Evolutionary conservation across 495 filamentous ascomycete genomes (phyloP).

Genomic region (Podospora pseudocomata): DNA sequence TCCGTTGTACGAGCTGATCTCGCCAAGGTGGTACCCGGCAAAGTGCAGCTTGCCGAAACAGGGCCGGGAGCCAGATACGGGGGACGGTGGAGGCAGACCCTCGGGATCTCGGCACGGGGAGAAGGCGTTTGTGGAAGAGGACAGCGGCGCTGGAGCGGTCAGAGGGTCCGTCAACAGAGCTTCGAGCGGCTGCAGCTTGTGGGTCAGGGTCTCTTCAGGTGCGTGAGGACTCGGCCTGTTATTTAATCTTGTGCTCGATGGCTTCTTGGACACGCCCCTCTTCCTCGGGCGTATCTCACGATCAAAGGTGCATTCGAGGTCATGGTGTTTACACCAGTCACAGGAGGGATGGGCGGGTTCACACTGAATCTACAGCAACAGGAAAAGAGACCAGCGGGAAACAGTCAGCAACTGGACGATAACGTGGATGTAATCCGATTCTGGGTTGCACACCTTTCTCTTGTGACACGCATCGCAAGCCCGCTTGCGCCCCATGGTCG

Average conservation of each 20-base stretch:
- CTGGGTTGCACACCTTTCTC: slow-evolving; percentile 39
- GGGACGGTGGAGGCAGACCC: slow-evolving; percentile 6
- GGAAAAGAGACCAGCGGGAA: too few species aligned
- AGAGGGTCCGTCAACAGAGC: background rate
- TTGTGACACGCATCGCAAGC: slow-evolving; percentile 52
- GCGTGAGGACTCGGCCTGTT: background rate
- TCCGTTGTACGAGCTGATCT: slow-evolving; percentile 45
- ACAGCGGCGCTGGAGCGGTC: background rate
- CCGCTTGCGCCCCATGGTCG: slow-evolving; percentile 24
- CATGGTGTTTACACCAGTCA: slow-evolving; percentile 54
- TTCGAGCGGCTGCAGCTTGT: background rate
- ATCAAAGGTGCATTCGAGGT: slow-evolving; percentile 47
- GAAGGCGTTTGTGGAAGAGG: slow-evolving; percentile 1
- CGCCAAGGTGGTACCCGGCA: slow-evolving; percentile 46
- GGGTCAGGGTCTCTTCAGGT: background rate
- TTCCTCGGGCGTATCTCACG: slow-evolving; percentile 29
- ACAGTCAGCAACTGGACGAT: background rate
- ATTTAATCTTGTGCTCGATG: slow-evolving; percentile 22
- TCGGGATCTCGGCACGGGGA: background rate
- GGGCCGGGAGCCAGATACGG: slow-evolving; percentile 3
- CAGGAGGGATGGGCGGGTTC: slow-evolving; percentile 41
- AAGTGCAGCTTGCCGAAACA: slow-evolving; percentile 43
- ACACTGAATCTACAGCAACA: slow-evolving; percentile 47
- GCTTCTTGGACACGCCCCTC: slow-evolving; percentile 10
- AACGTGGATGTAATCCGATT: too few species aligned